Evolutionary conservation across 768 basidiomycete species (phyloP), one percentile per base, ranked within the genome.

Genomic region (Serendipita sp.): DNA sequence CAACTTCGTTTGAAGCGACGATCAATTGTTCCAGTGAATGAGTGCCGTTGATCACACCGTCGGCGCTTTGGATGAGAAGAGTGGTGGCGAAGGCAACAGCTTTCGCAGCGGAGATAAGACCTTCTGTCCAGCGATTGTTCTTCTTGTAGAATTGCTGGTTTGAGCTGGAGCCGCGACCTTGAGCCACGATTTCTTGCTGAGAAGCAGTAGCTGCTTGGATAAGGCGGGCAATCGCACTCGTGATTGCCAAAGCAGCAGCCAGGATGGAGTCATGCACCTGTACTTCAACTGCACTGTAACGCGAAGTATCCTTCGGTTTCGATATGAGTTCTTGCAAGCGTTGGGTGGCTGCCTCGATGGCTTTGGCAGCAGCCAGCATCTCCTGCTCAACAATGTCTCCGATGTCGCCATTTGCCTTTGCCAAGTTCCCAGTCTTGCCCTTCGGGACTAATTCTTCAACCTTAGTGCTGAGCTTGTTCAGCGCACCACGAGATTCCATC

Each of bases 111-210:
- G 92, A 95, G 70, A 98, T 93, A 69, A 99, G 85, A 68, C 96
- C 96, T 74, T 99, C 96, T 48, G 96, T 99, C 96, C 96, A 99
- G 66, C 96, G 83, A 75, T 98, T 98, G 83, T 99, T 97, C 66
- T 91, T 86, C 78, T 99, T 99, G 82, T 98, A 99, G 81, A 99
- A 99, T 71, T 97, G 95, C 74, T 95, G 91, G 18, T 80, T 84
- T 28, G 93, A 83, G 74, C 85, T 92, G 18, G 93, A 89, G 5
- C 96, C 96, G 73, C 84, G 89, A 65, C 96, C 96, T 76, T 96
- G 87, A 2, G 86, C 85, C 64, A 97, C 96, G 64, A 99, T 99
- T 77, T 99, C 96, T 73, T 97, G 85, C 74, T 99, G 96, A 62
- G 94, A 97, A 44, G 94, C 94, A 0, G 96, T 96, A 23, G 96